Conservation (phyloP, 768 basidiomycete species). For the Tylopilus subfusipes region DNA sequence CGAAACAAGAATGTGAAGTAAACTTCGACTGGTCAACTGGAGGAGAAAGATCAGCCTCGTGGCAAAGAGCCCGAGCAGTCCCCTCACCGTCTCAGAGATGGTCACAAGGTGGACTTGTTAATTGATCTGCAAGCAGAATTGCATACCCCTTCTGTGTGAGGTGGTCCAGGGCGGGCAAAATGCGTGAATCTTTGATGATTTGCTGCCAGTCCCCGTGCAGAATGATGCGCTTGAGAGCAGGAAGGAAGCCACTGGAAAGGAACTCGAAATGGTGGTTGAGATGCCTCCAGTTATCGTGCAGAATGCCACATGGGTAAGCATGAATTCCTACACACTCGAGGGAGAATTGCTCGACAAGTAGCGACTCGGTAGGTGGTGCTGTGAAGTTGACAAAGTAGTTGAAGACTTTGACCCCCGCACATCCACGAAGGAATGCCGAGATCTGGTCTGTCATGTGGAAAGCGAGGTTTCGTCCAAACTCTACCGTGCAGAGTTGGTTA, state of each 20-base stretch:
- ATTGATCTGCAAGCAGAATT: slow-evolving; percentile 21
- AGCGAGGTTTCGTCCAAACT: slow-evolving; percentile 54
- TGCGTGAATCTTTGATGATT: slow-evolving; percentile 37
- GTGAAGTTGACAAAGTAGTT: slow-evolving; percentile 59
- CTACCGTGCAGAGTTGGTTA: slow-evolving; percentile 47
- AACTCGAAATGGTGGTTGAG: slow-evolving; percentile 43
- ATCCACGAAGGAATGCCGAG: slow-evolving; percentile 42
- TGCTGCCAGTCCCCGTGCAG: slow-evolving; percentile 55
- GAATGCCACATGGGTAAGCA: slow-evolving; percentile 42
- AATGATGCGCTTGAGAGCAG: slow-evolving; percentile 42
- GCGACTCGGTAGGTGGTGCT: slow-evolving; percentile 13
- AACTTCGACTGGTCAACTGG: neutral
- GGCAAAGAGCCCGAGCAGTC: neutral
- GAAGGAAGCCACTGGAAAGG: slow-evolving; percentile 40
- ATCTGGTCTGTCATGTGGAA: slow-evolving; percentile 52
- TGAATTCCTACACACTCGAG: slow-evolving; percentile 51
- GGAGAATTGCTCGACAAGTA: slow-evolving; percentile 27
- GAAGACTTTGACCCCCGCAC: slow-evolving; percentile 45
- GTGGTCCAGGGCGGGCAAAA: slow-evolving; percentile 29
- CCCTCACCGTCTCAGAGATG: slow-evolving; percentile 18
- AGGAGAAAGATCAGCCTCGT: neutral
- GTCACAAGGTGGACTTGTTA: slow-evolving; percentile 12
- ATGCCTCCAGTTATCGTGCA: slow-evolving; percentile 34
- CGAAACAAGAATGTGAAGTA: neutral
- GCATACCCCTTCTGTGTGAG: slow-evolving; percentile 34